Percentiles rank a stretch among this genome's conserved stretches.
Evolutionary conservation across 1,139 yeast genomes (phyloP).

Genomic region (Diutina ranongensis): DNA sequence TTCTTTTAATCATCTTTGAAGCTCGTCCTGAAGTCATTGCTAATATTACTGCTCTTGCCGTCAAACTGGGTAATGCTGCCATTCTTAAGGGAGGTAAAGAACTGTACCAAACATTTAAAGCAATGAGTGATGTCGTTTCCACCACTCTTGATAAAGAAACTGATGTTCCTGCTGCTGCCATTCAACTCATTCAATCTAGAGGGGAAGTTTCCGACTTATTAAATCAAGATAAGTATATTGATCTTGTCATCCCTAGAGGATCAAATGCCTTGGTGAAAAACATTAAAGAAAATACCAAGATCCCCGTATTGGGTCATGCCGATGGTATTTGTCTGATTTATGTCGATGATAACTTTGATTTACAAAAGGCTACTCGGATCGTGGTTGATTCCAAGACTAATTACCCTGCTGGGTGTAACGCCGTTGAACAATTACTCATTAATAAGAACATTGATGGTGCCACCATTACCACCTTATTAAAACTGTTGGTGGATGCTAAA

Average conservation of each 20-base stretch:
- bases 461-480: conserved; percentile 31
- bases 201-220: conserved; percentile 81
- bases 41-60: conserved; percentile 88
- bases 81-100: conserved; percentile 97
- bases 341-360: conserved; percentile 65
- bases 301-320: conserved; percentile 97
- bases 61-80: conserved; percentile 93
- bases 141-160: conserved; percentile 45
- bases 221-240: conserved; percentile 80
- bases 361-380: conserved; percentile 63
- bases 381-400: conserved; percentile 84
- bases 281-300: conserved; percentile 79
- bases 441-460: conserved; percentile 37
- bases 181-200: conserved; percentile 80
- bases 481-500: conserved; percentile 44
- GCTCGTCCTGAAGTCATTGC: conserved; percentile 98
- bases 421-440: conserved; percentile 76
- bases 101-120: conserved; percentile 70
- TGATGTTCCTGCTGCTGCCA: conserved; percentile 64
- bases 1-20: conserved; percentile 83
- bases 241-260: conserved; percentile 94
- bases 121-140: conserved; percentile 65
- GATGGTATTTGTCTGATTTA: conserved; percentile 93
- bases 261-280: conserved; percentile 80
- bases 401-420: conserved; percentile 98